Conservation (phyloP, 2,329 filamentous ascomycete genomes). For the Pestalotiopsis fici region DNA sequence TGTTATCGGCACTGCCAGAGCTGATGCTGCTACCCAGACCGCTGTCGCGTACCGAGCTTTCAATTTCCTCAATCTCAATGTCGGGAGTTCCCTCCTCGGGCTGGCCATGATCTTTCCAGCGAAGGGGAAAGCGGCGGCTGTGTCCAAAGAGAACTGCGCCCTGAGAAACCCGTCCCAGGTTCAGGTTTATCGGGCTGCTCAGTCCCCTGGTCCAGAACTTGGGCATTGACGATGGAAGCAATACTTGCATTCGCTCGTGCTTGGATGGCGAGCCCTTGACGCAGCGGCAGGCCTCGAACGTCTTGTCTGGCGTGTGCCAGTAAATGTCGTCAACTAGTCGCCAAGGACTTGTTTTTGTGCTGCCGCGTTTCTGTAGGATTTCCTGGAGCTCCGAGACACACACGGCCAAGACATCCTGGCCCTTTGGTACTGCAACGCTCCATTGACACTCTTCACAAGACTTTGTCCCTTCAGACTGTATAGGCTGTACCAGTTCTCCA, state of each 20-base stretch:
- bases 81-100: slow-evolving; percentile 11
- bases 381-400: not conserved
- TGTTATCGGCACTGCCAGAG: not conserved
- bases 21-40: not conserved
- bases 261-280: not conserved
- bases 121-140: slow-evolving; percentile 10
- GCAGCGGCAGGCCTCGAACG: not conserved
- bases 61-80: slow-evolving; percentile 1
- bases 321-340: not conserved
- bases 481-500: slow-evolving; percentile 10
- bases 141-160: slow-evolving; percentile 19
- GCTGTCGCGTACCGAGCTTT: not conserved
- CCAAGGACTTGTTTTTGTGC: not conserved
- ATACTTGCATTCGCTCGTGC: not conserved
- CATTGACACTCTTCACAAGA: not conserved
- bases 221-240: not conserved
- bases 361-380: not conserved
- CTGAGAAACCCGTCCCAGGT: slow-evolving; percentile 1
- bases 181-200: not conserved
- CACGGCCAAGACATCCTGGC: not conserved
- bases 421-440: too few relatives aligned
- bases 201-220: not conserved
- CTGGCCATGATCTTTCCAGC: slow-evolving; percentile 13
- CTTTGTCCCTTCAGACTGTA: not conserved
- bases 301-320: not conserved